These are phyloP conservation scores for Teunomyces cretensis DNA, from an alignment of 805 yeast species.

Conservation along the genomic window DNA sequence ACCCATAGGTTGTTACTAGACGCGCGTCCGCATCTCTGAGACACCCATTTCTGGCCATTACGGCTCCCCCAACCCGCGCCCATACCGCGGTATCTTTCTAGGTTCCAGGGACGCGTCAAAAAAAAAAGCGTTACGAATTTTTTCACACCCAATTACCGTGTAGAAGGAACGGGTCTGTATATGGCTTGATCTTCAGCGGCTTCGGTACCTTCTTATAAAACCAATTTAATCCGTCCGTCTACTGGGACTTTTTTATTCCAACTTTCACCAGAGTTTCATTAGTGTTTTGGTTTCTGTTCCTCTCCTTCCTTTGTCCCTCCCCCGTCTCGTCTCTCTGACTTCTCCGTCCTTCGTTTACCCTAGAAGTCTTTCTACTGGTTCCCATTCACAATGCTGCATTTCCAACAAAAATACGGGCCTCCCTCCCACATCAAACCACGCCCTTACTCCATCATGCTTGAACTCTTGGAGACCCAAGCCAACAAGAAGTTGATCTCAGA, in stretches of 20 bases:
- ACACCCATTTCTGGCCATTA: no score
- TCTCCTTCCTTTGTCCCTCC: not conserved
- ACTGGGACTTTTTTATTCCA: not conserved
- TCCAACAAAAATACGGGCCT: slow-evolving; percentile 17
- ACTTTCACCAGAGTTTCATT: not conserved
- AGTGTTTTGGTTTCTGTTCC: slow-evolving; percentile 2
- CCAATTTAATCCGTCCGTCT: slow-evolving; percentile 3
- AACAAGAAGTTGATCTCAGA: slow-evolving; percentile 45
- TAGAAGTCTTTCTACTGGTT: not conserved
- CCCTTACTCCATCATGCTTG: slow-evolving; percentile 44
- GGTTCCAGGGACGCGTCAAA: slow-evolving; percentile 4
- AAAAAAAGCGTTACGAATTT: slow-evolving; percentile 2
- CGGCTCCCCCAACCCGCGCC: no score
- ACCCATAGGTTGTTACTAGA: no score
- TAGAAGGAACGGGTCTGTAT: slow-evolving; percentile 5
- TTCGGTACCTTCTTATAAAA: slow-evolving; percentile 8
- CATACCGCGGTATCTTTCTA: slow-evolving; percentile 1
- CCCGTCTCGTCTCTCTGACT: not conserved
- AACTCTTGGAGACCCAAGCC: slow-evolving; percentile 46
- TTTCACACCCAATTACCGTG: slow-evolving; percentile 3
- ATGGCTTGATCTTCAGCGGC: slow-evolving; percentile 1
- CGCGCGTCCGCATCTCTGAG: no score
- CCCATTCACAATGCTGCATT: slow-evolving; percentile 3
- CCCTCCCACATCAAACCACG: slow-evolving; percentile 30
- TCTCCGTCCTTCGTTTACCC: not conserved